Evolutionary conservation across 2,329 filamentous ascomycete species (phyloP).

Genomic region (Tolypocladium cylindrosporum): DNA sequence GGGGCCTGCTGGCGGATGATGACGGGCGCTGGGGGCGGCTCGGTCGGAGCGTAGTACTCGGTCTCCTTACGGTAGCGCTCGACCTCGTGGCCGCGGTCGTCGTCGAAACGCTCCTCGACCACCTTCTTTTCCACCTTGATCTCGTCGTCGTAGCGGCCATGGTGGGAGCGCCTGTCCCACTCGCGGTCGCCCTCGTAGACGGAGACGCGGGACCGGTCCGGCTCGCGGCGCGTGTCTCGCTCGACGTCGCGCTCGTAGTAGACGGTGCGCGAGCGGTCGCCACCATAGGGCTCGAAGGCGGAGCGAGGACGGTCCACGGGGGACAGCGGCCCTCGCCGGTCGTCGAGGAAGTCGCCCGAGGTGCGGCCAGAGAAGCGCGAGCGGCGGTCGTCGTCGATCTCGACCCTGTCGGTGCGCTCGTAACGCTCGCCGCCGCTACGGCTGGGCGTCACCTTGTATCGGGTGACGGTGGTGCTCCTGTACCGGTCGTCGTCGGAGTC

Average conservation of each 20-base stretch:
- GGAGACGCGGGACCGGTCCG: slow-evolving; percentile 19
- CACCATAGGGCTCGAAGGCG: slow-evolving; percentile 31
- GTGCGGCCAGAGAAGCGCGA: slow-evolving; percentile 32
- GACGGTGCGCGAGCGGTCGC: slow-evolving; percentile 25
- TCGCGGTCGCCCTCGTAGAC: slow-evolving; percentile 32
- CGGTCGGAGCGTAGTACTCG: slow-evolving; percentile 47
- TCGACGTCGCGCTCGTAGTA: slow-evolving; percentile 37
- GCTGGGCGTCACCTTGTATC: slow-evolving; percentile 39
- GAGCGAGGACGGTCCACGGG: slow-evolving; percentile 41
- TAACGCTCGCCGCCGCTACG: slow-evolving; percentile 28
- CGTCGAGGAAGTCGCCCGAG: slow-evolving; percentile 31
- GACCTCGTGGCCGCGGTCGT: slow-evolving; percentile 35
- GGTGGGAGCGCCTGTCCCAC: slow-evolving; percentile 31
- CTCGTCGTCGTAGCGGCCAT: slow-evolving; percentile 37
- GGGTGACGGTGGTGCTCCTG: slow-evolving; percentile 37
- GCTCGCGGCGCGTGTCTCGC: slow-evolving; percentile 18
- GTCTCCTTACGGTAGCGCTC: slow-evolving; percentile 53
- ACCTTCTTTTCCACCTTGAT: slow-evolving; percentile 43
- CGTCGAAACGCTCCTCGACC: slow-evolving; percentile 37
- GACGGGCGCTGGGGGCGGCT: slow-evolving; percentile 40
- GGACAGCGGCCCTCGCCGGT: slow-evolving; percentile 28
- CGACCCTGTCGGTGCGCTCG: slow-evolving; percentile 27
- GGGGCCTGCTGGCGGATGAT: slow-evolving; percentile 45
- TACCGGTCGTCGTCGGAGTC: slow-evolving; percentile 35
- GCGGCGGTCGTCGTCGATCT: slow-evolving; percentile 35